These are phyloP conservation scores for Vitis riparia DNA, from an alignment of 164 flowering plant species.

Conservation along the genomic window DNA sequence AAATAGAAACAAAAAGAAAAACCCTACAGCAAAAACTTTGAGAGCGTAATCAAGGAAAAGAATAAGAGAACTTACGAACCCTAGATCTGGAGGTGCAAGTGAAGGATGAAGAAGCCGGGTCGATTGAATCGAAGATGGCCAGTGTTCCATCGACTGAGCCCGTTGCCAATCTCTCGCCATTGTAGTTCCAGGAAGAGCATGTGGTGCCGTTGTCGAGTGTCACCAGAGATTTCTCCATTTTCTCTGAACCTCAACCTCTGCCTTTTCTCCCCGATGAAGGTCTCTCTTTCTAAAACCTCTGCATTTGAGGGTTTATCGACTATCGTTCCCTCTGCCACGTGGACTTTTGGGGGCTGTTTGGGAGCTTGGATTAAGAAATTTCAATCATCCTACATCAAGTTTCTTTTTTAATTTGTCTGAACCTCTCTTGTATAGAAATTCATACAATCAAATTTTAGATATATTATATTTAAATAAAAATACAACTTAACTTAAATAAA, in stretches of 20 bases:
- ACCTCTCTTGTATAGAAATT: no score
- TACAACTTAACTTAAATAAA: no score
- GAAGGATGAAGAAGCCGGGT: slow-evolving; percentile 60
- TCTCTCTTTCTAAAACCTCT: no score
- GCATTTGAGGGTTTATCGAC: no score
- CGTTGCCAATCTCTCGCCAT: slow-evolving; percentile 66
- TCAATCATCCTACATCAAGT: no score
- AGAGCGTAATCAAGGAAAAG: not conserved
- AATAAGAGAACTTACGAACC: slow-evolving; percentile 33
- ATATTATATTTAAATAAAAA: no score
- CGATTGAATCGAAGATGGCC: slow-evolving; percentile 59
- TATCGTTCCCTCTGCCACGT: no score
- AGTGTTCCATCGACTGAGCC: slow-evolving; percentile 72
- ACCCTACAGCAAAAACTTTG: not conserved
- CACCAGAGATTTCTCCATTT: slow-evolving; percentile 64
- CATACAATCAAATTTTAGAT: no score
- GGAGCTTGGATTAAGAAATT: no score
- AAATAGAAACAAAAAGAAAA: not conserved
- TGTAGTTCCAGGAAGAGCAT: slow-evolving; percentile 86
- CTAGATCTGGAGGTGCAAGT: slow-evolving; percentile 40
- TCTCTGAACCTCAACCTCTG: not conserved
- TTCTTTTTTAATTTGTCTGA: no score
- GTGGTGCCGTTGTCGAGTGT: slow-evolving; percentile 60
- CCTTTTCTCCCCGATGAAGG: not conserved
- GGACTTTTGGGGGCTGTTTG: no score